Evolutionary conservation across 148 eudicot genomes (phyloP), one percentile per base, ranked within the genome.

Genomic region (Rhododendron henanense): DNA sequence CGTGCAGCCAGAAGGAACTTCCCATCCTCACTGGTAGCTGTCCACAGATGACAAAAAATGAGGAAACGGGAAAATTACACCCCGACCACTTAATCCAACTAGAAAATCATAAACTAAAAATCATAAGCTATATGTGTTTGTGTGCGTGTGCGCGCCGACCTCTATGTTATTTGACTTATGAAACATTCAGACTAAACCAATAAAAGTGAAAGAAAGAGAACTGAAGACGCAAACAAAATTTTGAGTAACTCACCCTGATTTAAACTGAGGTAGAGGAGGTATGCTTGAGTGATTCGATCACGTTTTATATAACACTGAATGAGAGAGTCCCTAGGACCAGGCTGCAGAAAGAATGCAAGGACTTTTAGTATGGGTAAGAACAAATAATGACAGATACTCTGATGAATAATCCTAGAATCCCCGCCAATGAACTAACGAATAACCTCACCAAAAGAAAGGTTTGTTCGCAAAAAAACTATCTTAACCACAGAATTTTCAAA

Each of bases 301-400:
- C 98, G 92, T 90, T 91, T 95, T 78, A 96, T 95, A 89, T 89
- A 93, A 84, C 99, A 96, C 79, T 95, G 97, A 83, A 96, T 89
- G 39, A 91, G 90, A 67, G 92, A 88, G 87, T 90, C 93, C 88
- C 96, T 93, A 6, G 98, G 92, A 61, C 99, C 99, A 88, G 99
- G 99, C 99, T 96, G 92, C 87, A 92, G 51, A 28, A 82, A 90
- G 71, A 87, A 44, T 18, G 73, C 73, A 76, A 45, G 33, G 28
- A 84, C 16, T 75, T 75, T 79, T 39, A 80, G 81, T 71, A 19
- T 75, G 23, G 53, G 78, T 65, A 1, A 55, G 79, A 18, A 7
- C 83, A 33, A 25, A 44, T 55, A 57, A 9, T 44, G 15, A 5
- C 79, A 74, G 57, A 73, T 83, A 37, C 13, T 83, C 25, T 45